Percentiles rank a stretch among this genome's conserved stretches.
These are phyloP conservation scores for Chlorella sp. DNA, from an alignment of 139 green algal genomes.

Conservation along the genomic window DNA sequence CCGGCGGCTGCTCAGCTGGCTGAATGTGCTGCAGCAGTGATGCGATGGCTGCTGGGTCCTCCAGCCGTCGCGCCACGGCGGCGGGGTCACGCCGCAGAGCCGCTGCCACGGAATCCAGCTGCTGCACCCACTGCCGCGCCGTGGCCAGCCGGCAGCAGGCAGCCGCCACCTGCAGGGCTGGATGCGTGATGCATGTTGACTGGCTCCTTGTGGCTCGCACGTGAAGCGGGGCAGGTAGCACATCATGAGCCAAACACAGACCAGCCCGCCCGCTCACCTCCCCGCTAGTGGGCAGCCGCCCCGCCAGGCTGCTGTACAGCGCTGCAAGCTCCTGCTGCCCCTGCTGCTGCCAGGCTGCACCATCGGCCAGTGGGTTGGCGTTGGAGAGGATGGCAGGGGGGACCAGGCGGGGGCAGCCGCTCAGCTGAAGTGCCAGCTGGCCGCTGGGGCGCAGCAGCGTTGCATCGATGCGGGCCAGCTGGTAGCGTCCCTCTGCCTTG, in stretches of 20 bases:
- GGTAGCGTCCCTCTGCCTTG: neutral
- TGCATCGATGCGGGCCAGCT: neutral
- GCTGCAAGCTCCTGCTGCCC: neutral
- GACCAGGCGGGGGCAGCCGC: neutral
- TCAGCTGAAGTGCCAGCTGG: neutral
- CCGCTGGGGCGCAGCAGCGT: neutral
- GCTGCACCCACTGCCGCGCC: neutral
- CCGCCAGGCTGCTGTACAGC: neutral
- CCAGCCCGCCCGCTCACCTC: neutral
- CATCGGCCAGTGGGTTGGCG: neutral
- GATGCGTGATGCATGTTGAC: neutral
- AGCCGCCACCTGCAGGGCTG: neutral
- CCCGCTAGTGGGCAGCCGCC: neutral
- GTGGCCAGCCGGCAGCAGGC: slow-evolving; percentile 7
- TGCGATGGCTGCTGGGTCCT: neutral
- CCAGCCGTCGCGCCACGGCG: neutral
- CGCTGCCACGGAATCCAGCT: neutral
- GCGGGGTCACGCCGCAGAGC: neutral
- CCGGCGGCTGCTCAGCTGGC: neutral
- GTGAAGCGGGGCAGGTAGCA: no score
- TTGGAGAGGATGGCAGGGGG: neutral
- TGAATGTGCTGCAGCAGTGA: neutral
- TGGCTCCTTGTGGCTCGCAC: neutral
- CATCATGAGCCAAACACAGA: neutral
- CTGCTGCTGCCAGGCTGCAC: neutral